Base-by-base conservation (phyloP, 2,329 filamentous ascomycete genomes). In the Monosporascus sp. region DNA sequence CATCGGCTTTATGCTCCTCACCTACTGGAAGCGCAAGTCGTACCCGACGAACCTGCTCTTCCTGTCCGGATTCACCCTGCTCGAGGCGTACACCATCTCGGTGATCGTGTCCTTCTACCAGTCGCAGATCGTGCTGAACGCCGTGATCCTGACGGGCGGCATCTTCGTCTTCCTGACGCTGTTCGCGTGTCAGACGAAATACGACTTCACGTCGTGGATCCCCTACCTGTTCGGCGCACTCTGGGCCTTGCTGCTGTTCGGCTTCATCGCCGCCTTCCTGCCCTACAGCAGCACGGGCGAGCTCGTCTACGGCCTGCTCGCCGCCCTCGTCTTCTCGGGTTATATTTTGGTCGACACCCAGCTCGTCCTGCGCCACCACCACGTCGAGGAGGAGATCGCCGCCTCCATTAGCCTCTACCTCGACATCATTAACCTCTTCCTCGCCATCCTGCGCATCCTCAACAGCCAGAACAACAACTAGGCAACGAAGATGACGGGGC, bases 271-370 rank as follows among this genome's bases (percentile, higher is more conserved):
- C 59, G 82, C 84, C 60, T 97, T 97, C 79, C 87, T 99, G 75
- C 92, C 90, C 3, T 82, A 87, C 71, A 89, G 79, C 71, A 90
- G 84, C 69, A 92, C 86, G 25, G 76, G 86, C 37, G 93, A 99
- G 73, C 83, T 97, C 51, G 79, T 90, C 56, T 97, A 96, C 65
- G 90, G 91, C 52, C 86, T 87, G 7, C 73, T 92, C 15, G 82
- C 84, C 0, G 93, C 94, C 3, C 75, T 99, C 46, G 83, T 99
- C 67, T 99, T 99, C 78, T 92, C 87, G 48, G 93, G 80, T 7
- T 99, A 99, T 73, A 95, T 99, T 57, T 80, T 99, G 47, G 90
- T 97, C 47, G 94, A 99, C 69, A 99, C 94, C 0, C 94, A 99
- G 78, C 76, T 99, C 63, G 84, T 99, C 57, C 88, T 99, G 83